Evolutionary conservation across 2,329 filamentous ascomycete species (phyloP), one percentile per base, ranked within the genome.

Genomic region (Alternaria postmessia): DNA sequence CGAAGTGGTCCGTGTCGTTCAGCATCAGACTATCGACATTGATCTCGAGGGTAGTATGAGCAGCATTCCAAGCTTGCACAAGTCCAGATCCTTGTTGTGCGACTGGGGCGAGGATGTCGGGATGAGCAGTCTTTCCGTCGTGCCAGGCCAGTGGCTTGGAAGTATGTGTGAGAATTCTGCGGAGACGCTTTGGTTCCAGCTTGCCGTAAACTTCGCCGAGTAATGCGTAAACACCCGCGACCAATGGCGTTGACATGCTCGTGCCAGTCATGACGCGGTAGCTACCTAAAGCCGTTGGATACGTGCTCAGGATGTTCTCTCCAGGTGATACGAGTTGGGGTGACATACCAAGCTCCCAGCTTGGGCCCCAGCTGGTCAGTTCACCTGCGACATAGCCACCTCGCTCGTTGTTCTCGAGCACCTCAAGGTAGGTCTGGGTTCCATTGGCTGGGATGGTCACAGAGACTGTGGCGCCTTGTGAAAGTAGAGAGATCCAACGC

Each of bases 271-370:
- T 74, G 1, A 87, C 81, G 22, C 79, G 82, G 60, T 87, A 89
- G 43, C 63, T 61, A 16, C 76, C 77, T 32, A 75, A 70, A 4
- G 80, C 71, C 0, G 84, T 86, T 5, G 64, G 66, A 63, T 80
- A 89, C 0, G 86, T 88, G 9, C 86, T 87, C 26, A 89, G 74
- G 46, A 89, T 88, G 51, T 81, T 81, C 48, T 85, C 85, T 36
- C 87, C 86, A 3, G 86, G 84, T 1, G 85, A 79, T n/a, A 82
- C 83, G 42, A 87, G 74, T 65, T 87, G 82, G 0, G 86, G 86
- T 73, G 87, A 87, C 48, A 85, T 74, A 46, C 84, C 82, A 63
- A 86, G 79, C 68, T 89, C 86, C 72, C 82, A 88, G 3, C 83
- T 87, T 3, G 87, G 87, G 7, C 87, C 87, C 87, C 87, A 89